Base-by-base conservation (phyloP, 768 basidiomycete genomes). In the Panaeolus cyanescens region DNA sequence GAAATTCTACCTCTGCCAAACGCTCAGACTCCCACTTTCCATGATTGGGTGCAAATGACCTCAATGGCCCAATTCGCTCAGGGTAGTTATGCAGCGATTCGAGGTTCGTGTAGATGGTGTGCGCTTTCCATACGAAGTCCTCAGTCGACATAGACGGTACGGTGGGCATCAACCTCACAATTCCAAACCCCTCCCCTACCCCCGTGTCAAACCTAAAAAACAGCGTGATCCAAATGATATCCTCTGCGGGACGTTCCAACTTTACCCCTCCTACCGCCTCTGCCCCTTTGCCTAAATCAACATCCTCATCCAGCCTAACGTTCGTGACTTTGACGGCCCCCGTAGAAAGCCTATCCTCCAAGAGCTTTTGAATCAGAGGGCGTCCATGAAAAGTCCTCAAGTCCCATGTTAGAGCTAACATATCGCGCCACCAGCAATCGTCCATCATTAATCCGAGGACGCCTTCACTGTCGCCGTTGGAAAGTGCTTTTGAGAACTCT, bases 51-150 rank as follows among this genome's bases (percentile, higher is more conserved):
- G 70, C 42, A 8, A 59, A 59, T 62, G 74, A 70, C 10, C 84
- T 74, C 19, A 79, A 64, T 5, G 74, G 63, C 1, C 84, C 84
- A 12, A 73, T 70, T 53, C 76, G 72, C 61, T 83, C 81, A 0
- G 81, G 80, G 66, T 70, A 69, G 3, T 65, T 75, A 34, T 80
- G 77, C 64, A 90, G 74, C 3, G 73, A 70, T 50, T 81, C 79
- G 1, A 89, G 77, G 37, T 80, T 76, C 0, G 86, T 87, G 66
- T 80, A 81, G 5, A 87, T 62, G 13, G 79, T 78, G 69, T 83
- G 81, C 1, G 84, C 85, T 64, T 78, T 81, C 87, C 87, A 89
- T n/a, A n/a, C n/a, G n/a, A n/a, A n/a, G n/a, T n/a, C n/a, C n/a
- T n/a, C 34, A 0, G 39, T 56, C 20, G 56, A 33, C 12, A 55